Percentiles rank a stretch among this genome's conserved stretches.
These are phyloP conservation scores for Melaleuca quinquenervia DNA, from an alignment of 345 rosid genomes.

Conservation along the genomic window DNA sequence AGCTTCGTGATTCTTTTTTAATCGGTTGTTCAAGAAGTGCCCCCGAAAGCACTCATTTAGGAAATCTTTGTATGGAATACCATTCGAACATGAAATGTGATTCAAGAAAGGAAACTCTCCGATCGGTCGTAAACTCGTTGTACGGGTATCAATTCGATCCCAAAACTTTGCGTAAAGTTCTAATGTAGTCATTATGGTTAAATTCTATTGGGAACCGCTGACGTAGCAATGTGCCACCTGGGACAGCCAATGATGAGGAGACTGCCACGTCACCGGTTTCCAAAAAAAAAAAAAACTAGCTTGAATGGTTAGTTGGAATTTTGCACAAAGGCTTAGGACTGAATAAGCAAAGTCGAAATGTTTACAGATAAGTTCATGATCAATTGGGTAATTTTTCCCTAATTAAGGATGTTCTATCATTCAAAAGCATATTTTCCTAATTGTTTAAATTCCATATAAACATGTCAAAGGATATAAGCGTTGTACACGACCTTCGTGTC, in stretches of 20 bases:
- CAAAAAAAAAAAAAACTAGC: rapidly evolving
- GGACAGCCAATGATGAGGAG: rapidly evolving
- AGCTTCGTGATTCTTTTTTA: too few relatives aligned
- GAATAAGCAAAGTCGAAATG: not conserved
- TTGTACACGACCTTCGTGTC: not conserved
- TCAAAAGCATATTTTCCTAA: not conserved
- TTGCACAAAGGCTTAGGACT: not conserved
- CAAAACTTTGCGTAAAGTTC: rapidly evolving
- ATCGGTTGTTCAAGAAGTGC: not conserved
- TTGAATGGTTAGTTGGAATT: not conserved
- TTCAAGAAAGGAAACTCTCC: not conserved
- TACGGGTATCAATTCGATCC: rapidly evolving
- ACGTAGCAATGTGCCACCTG: rapidly evolving
- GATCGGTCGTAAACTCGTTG: not conserved
- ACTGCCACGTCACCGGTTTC: rapidly evolving
- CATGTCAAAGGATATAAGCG: not conserved
- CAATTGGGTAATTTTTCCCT: not conserved
- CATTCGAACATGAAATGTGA: not conserved
- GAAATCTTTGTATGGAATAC: not conserved
- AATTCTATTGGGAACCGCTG: not conserved
- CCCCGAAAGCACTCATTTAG: not conserved
- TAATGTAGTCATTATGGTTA: rapidly evolving
- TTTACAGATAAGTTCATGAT: not conserved
- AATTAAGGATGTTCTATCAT: not conserved
- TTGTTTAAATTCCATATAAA: not conserved